phyloP scores from a whole-genome alignment of 495 filamentous ascomycete species.

The Aspergillus avenaceus region DNA sequence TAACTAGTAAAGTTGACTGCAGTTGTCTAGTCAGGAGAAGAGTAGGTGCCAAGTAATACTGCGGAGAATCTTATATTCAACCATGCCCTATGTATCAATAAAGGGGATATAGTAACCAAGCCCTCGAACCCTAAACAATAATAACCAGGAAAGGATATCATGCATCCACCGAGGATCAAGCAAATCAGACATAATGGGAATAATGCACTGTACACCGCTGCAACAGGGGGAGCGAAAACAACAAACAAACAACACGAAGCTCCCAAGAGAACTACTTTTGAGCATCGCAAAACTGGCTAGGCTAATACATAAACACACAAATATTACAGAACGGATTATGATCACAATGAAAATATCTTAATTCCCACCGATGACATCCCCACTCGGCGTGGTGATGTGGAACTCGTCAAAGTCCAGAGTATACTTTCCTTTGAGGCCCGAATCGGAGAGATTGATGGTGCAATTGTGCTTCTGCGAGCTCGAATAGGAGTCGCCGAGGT shows the following conservation, averaged over 20 bases:
- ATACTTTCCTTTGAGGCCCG: slow-evolving; percentile 27
- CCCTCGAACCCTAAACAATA: too few species aligned
- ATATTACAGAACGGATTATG: not conserved
- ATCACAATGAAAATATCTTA: not conserved
- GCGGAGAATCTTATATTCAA: not conserved
- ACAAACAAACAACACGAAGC: not conserved
- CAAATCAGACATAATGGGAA: not conserved
- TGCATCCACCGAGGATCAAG: not conserved
- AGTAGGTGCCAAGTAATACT: too few species aligned
- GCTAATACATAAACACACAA: not conserved
- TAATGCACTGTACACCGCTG: not conserved
- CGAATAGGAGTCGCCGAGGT: slow-evolving; percentile 26
- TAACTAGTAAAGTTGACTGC: too few species aligned
- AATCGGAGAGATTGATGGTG: slow-evolving; percentile 12
- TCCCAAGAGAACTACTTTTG: not conserved
- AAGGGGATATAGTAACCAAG: not conserved
- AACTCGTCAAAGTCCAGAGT: slow-evolving; percentile 39
- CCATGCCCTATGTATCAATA: not conserved
- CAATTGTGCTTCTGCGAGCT: slow-evolving; percentile 11
- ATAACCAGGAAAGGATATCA: not conserved
- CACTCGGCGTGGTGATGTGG: slow-evolving; percentile 39
- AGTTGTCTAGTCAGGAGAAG: too few species aligned
- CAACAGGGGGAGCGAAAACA: not conserved
- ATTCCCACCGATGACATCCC: slow-evolving; percentile 35
- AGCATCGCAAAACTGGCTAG: not conserved